A percentile compares a stretch with the other conserved stretches of the same genome.
phyloP scores from a whole-genome alignment of 2,329 filamentous ascomycete genomes.

The Penicillium sp. region DNA sequence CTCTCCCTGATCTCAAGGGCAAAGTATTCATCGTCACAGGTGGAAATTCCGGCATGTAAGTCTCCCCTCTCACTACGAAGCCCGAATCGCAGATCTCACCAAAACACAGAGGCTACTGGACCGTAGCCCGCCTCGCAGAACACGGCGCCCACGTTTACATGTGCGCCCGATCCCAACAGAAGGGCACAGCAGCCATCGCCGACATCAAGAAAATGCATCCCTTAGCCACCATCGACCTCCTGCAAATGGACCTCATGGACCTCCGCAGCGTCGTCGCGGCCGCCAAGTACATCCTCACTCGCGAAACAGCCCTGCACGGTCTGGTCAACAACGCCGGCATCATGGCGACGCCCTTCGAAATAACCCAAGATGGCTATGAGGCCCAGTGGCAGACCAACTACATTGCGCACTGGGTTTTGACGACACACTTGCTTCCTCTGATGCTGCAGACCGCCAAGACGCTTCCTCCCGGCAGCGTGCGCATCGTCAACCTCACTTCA shows the following conservation, averaged over 20 bases:
- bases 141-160: conserved; percentile 45
- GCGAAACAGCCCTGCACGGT: conserved; percentile 34
- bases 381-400: conserved; percentile 47
- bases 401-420: conserved; percentile 45
- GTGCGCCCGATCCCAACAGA: conserved; percentile 30
- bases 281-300: conserved; percentile 29
- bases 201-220: conserved; percentile 28
- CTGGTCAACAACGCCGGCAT: conserved; percentile 27
- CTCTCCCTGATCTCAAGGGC: conserved; percentile 44
- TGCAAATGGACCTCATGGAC: conserved; percentile 15
- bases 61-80: conserved; percentile 13
- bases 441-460: conserved; percentile 32
- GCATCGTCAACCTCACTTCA: conserved; percentile 20
- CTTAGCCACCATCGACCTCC: conserved; percentile 22
- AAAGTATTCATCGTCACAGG: conserved; percentile 49
- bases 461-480: conserved; percentile 9
- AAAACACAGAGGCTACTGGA: conserved; percentile 31
- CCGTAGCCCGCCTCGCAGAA: conserved; percentile 37
- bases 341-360: conserved; percentile 28
- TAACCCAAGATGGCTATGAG: conserved; percentile 39
- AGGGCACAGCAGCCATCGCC: conserved; percentile 28
- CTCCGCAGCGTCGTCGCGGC: conserved; percentile 30
- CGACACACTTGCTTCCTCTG: conserved; percentile 39
- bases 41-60: conserved; percentile 48
- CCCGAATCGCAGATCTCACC: background rate